Evolutionary conservation across 2,329 filamentous ascomycete species (phyloP).

Genomic region (Alternaria sp.): DNA sequence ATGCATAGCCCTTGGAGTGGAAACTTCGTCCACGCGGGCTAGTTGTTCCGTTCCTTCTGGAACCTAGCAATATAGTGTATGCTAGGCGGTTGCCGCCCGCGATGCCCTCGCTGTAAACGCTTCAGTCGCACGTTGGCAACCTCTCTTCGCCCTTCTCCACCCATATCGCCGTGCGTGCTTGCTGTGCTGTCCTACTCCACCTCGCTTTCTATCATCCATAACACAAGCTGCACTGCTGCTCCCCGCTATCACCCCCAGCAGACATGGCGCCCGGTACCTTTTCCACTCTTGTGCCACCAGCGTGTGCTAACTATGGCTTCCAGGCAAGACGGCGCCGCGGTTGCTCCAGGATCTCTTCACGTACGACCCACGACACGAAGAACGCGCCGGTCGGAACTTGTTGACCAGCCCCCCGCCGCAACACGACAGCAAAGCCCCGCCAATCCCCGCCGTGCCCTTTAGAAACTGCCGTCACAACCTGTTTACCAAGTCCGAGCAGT

Average conservation of each 20-base stretch:
- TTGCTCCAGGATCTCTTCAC: conserved; percentile 61
- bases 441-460: conserved; percentile 46
- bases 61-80: conserved; percentile 10
- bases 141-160: conserved; percentile 17
- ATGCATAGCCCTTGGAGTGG: neutral
- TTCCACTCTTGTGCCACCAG: conserved; percentile 1
- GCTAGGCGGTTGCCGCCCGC: conserved; percentile 29
- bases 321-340: conserved; percentile 61
- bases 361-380: conserved; percentile 61
- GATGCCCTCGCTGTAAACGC: conserved; percentile 23
- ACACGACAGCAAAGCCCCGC: conserved; percentile 52
- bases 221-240: conserved; percentile 5
- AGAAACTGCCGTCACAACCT: conserved; percentile 68
- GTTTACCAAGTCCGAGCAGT: conserved; percentile 65
- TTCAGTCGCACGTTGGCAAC: conserved; percentile 19
- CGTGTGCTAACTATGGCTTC: conserved; percentile 34
- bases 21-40: neutral
- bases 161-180: conserved; percentile 15
- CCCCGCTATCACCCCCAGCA: conserved; percentile 7
- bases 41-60: neutral
- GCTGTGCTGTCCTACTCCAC: conserved; percentile 1
- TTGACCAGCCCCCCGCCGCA: conserved; percentile 67
- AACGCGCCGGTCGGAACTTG: conserved; percentile 60
- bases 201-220: conserved; percentile 6
- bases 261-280: conserved; percentile 37